Conservation (phyloP, 2,329 filamentous ascomycete genomes). For the Trichoderma sp. region DNA sequence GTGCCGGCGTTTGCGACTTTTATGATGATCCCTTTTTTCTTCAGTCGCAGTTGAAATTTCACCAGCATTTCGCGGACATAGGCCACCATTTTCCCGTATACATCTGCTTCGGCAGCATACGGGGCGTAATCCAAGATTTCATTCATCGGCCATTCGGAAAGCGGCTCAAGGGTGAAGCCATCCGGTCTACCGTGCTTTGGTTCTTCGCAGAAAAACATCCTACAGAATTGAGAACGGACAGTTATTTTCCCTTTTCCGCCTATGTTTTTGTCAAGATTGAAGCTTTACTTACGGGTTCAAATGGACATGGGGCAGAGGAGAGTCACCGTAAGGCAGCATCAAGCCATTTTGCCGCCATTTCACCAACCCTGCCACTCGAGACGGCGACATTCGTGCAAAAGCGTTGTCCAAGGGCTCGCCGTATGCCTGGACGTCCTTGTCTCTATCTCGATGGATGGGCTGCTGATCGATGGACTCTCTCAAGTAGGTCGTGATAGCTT, state of each 20-base stretch:
- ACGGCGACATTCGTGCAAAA: conserved; percentile 31
- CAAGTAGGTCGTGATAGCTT: too few species aligned
- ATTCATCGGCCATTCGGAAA: conserved; percentile 38
- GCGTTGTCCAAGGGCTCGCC: conserved; percentile 9
- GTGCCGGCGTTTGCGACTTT: background rate
- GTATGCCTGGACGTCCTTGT: conserved; percentile 25
- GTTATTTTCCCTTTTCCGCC: background rate
- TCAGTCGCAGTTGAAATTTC: conserved; percentile 31
- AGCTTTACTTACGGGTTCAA: conserved; percentile 34
- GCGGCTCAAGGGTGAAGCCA: conserved; percentile 33
- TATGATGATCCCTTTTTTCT: background rate
- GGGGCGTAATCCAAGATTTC: conserved; percentile 32
- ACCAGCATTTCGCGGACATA: conserved; percentile 34
- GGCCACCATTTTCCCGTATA: conserved; percentile 39
- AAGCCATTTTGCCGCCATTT: conserved; percentile 35
- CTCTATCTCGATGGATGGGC: conserved; percentile 4
- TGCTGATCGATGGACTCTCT: too few species aligned
- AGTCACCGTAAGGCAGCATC: conserved; percentile 34
- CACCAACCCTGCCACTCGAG: conserved; percentile 29
- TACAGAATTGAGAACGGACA: conserved; percentile 21
- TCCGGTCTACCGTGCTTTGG: background rate
- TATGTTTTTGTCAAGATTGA: too few species aligned
- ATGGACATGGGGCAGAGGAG: conserved; percentile 28
- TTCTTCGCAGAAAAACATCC: conserved; percentile 29
- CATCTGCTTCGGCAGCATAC: conserved; percentile 33